Conservation (phyloP, 495 filamentous ascomycete genomes). For the Trypethelium eluteriae region DNA sequence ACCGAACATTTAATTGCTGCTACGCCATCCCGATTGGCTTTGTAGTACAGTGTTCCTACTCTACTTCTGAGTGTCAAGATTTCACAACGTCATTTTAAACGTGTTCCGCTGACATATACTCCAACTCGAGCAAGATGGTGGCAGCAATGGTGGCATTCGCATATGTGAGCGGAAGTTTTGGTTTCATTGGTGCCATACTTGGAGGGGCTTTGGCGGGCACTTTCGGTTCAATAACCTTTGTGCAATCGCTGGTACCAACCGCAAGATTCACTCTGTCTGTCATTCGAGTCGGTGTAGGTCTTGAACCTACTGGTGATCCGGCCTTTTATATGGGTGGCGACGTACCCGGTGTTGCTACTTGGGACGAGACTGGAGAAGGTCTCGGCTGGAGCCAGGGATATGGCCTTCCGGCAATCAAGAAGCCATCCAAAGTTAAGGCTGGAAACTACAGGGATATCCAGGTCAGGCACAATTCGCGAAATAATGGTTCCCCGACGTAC, state of each 20-base stretch:
- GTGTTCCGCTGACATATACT: background rate
- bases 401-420: background rate
- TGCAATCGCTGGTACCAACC: background rate
- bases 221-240: background rate
- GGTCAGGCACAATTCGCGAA: background rate
- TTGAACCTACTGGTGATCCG: background rate
- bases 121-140: background rate
- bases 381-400: constrained; percentile 8
- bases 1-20: background rate
- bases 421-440: background rate
- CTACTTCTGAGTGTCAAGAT: background rate
- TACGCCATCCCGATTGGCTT: background rate
- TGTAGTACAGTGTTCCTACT: background rate
- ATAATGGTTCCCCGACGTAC: constrained; percentile 1
- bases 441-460: constrained; percentile 7
- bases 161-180: background rate
- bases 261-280: background rate
- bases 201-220: constrained; percentile 1
- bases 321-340: background rate
- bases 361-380: background rate
- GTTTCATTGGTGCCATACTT: background rate
- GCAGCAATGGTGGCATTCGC: constrained; percentile 1
- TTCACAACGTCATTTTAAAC: background rate
- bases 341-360: background rate
- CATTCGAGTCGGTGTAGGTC: background rate